phyloP scores from a whole-genome alignment of 768 basidiomycete species.

The Cystobasidium onofrii region DNA sequence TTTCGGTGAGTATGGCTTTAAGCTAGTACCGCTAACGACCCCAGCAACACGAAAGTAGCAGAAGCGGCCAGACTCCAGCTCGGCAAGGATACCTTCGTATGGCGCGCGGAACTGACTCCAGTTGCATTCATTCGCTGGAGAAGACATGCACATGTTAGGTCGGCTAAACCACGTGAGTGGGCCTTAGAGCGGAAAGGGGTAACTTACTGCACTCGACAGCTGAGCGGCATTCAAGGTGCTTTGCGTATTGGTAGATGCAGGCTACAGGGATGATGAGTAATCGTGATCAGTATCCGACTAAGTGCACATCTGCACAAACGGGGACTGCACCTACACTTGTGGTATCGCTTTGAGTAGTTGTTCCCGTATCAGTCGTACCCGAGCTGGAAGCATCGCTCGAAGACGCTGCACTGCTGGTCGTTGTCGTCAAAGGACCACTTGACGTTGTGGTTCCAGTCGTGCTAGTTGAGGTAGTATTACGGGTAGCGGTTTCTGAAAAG shows the following conservation, averaged over 20 bases:
- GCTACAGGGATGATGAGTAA: neutral
- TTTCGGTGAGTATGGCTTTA: neutral
- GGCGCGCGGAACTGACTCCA: slow-evolving; percentile 19
- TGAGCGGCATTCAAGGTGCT: neutral
- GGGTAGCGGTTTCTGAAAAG: neutral
- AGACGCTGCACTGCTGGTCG: neutral
- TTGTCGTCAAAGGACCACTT: neutral
- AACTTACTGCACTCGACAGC: slow-evolving; percentile 20
- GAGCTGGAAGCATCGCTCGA: neutral
- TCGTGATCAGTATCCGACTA: neutral
- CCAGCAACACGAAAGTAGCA: neutral
- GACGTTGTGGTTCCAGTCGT: neutral
- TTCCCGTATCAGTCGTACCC: neutral
- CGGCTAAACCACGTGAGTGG: neutral
- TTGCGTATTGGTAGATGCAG: neutral
- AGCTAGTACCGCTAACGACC: neutral
- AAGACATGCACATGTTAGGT: too few relatives aligned
- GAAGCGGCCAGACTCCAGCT: neutral
- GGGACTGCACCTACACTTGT: neutral
- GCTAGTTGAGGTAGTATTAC: neutral
- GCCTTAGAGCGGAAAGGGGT: neutral
- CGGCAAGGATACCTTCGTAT: neutral
- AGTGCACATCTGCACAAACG: neutral
- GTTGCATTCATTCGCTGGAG: slow-evolving; percentile 26
- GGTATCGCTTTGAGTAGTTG: neutral